Conservation (phyloP, 768 basidiomycete species). For the Phlebiopsis gigantea region DNA sequence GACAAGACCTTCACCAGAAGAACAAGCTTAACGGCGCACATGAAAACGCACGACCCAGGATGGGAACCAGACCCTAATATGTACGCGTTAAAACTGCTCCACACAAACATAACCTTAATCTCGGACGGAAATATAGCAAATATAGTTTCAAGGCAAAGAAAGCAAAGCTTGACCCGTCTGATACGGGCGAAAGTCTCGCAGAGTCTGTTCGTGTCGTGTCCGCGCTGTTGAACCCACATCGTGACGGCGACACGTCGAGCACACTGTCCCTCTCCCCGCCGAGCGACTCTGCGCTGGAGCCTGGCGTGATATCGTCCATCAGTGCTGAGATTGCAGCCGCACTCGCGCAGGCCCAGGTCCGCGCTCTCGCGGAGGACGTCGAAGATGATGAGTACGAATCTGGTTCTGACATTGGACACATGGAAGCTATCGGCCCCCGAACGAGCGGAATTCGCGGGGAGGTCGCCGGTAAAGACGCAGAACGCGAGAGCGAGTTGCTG, state of each 20-base stretch:
- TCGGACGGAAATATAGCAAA: slow-evolving; percentile 38
- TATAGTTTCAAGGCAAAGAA: slow-evolving; percentile 73
- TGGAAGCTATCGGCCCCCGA: slow-evolving; percentile 47
- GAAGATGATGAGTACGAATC: slow-evolving; percentile 33
- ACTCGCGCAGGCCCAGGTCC: slow-evolving; percentile 68
- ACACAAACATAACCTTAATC: too few relatives aligned
- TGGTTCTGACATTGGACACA: slow-evolving; percentile 25
- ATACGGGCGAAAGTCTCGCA: slow-evolving; percentile 56
- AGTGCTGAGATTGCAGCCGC: slow-evolving; percentile 78
- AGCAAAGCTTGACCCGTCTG: slow-evolving; percentile 43
- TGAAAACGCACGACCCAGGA: slow-evolving; percentile 80
- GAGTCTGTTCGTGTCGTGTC: slow-evolving; percentile 75
- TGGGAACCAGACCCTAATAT: slow-evolving; percentile 84
- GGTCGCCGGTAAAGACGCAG: background rate
- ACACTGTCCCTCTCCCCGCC: background rate
- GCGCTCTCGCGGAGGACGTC: slow-evolving; percentile 51
- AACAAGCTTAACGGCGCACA: slow-evolving; percentile 80
- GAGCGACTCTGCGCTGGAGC: slow-evolving; percentile 4
- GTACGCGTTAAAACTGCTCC: slow-evolving; percentile 32
- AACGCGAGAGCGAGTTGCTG: slow-evolving; percentile 15
- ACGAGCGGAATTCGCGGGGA: slow-evolving; percentile 52
- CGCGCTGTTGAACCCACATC: slow-evolving; percentile 42
- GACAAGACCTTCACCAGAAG: slow-evolving; percentile 86
- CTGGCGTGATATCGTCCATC: slow-evolving; percentile 60
- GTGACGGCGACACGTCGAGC: slow-evolving; percentile 33